Base-by-base conservation (phyloP, 2,329 filamentous ascomycete species). In the Pseudohalonectria lignicola region DNA sequence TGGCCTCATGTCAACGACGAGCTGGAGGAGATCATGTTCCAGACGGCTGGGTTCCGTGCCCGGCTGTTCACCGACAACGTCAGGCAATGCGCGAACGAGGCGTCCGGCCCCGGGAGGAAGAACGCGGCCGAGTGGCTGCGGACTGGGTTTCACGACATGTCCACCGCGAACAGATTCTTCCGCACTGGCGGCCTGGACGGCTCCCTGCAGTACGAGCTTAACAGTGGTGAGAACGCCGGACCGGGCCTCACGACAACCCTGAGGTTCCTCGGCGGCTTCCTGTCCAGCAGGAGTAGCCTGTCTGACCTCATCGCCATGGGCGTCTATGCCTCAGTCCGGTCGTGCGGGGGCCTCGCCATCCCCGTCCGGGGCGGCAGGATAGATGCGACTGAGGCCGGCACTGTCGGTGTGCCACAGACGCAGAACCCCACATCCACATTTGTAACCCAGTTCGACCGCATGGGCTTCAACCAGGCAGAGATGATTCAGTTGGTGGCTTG, bases 81-180 rank as follows among this genome's bases (percentile, higher is more conserved):
- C 39, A 71, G 63, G 25, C 75, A 74, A 5, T 79, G 75, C 55
- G 61, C 61, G 31, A 71, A 62, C 43, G 64, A 71, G 41, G 63
- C 66, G 16, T 64, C 66, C 1, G 71, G 69, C 1, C 60, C 66
- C 2, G 75, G 74, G 33, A 68, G 74, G 34, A 63, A 70, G 28
- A 74, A 71, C 32, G 71, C 75, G 5, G 74, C 74, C 6, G 74
- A 78, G 53, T 79, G 74, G 74, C 54, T 79, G 31, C 65, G 74
- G 23, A 66, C 70, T 3, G 74, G 66, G 18, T 79, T 79, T 43
- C 75, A 79, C 53, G 75, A 79, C 50, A 74, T 77, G 66, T 60
- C 71, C 4, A 74, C 72, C 3, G 66, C 62, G 21, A 74, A 71
- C 47, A 51, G 57, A 11, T 65, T 56, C 43, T 61, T 56, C 21